These are phyloP conservation scores for Rhodotorula glutinis DNA, from an alignment of 1,284 basidiomycete species.

Conservation along the genomic window DNA sequence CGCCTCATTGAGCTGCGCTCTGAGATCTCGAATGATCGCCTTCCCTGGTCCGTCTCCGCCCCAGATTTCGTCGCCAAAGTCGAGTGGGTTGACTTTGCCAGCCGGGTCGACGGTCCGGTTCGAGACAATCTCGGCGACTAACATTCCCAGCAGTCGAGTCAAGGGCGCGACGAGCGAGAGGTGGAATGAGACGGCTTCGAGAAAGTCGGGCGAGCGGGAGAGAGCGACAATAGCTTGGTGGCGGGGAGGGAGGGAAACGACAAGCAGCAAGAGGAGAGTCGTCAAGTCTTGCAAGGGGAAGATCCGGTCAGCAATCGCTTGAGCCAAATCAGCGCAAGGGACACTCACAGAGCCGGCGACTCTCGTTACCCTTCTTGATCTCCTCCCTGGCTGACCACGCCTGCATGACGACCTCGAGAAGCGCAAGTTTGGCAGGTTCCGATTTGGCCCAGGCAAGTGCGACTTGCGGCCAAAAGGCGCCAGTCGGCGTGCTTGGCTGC, in stretches of 20 bases:
- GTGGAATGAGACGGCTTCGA: constrained; percentile 70
- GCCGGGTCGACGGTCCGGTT: constrained; percentile 44
- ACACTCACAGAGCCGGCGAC: constrained; percentile 14
- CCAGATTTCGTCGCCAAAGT: constrained; percentile 72
- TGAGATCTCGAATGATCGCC: constrained; percentile 55
- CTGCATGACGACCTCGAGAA: constrained; percentile 4
- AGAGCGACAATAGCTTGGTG: constrained; percentile 50
- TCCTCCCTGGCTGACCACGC: constrained; percentile 7
- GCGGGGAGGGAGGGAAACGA: constrained; percentile 60
- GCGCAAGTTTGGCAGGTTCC: constrained; percentile 14
- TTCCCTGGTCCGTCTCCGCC: constrained; percentile 69
- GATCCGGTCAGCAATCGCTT: too few relatives aligned
- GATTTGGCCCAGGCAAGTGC: constrained; percentile 6
- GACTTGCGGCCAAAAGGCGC: neutral
- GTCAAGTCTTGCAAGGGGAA: too few relatives aligned
- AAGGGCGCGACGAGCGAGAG: constrained; percentile 72
- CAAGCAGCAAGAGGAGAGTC: constrained; percentile 61
- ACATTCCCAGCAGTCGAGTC: constrained; percentile 87
- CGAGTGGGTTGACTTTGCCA: constrained; percentile 59
- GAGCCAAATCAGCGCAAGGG: neutral
- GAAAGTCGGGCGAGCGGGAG: constrained; percentile 60
- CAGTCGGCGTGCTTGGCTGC: neutral
- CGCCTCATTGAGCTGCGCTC: constrained; percentile 58
- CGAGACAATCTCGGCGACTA: constrained; percentile 72
- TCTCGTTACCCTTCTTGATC: constrained; percentile 7